Conservation (phyloP, 192 early-diverging fungal genomes). For the Funneliformis mosseae region DNA sequence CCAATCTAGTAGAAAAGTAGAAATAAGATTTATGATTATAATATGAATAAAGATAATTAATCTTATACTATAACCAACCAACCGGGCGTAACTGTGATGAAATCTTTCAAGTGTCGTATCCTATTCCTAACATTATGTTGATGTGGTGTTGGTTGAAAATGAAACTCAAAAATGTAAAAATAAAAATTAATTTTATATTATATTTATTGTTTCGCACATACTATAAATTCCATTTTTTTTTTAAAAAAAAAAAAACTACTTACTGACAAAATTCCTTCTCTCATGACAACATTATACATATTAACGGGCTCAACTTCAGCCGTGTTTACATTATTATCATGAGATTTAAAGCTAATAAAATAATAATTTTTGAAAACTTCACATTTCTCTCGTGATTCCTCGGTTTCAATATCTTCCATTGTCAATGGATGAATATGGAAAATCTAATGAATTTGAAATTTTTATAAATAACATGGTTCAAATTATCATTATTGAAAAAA, state of each 20-base stretch:
- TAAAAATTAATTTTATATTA: not conserved
- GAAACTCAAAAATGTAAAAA: conserved; percentile 61
- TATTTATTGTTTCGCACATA: not conserved
- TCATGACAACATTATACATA: conserved; percentile 70
- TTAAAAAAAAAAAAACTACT: conserved; percentile 14
- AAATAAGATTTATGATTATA: too few relatives aligned
- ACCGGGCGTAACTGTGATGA: conserved; percentile 83
- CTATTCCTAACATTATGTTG: conserved; percentile 82
- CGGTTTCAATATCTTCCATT: conserved; percentile 85
- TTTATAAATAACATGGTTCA: not conserved
- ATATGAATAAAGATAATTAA: conserved; percentile 22
- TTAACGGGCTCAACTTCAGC: conserved; percentile 66
- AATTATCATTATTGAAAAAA: not conserved
- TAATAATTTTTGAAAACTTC: conserved; percentile 88
- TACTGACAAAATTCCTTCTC: conserved; percentile 70
- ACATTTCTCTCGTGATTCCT: conserved; percentile 91
- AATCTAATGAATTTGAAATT: conserved; percentile 37
- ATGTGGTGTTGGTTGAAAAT: conserved; percentile 76
- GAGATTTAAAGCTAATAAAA: conserved; percentile 86
- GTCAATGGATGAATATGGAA: conserved; percentile 80
- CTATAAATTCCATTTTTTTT: not conserved
- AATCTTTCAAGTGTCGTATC: conserved; percentile 81
- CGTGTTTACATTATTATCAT: conserved; percentile 61
- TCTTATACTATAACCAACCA: conserved; percentile 13
- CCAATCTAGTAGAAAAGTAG: conserved; percentile 69